Base-by-base conservation (phyloP, 345 rosid genomes). In the Eucalyptus regnans region DNA sequence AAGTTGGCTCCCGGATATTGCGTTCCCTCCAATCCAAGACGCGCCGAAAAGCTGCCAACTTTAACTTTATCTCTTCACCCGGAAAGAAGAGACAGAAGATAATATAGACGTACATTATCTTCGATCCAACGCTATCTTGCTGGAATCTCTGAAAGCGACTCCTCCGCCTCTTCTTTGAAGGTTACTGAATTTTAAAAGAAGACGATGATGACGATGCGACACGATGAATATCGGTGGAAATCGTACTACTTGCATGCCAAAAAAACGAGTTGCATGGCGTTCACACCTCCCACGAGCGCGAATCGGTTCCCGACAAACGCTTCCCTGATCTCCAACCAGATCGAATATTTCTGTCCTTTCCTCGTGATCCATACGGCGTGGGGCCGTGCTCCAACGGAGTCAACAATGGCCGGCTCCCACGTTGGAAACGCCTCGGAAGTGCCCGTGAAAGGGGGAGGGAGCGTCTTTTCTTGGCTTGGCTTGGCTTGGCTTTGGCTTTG, bases 321-420 rank as follows among this genome's bases (percentile, higher is more conserved):
- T 2, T 6, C 23, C 48, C 7, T 1, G 48, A 64, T 64, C 3
- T 64, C 76, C 9, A 64, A 17, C 41, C 76, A 7, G 29, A 14
- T 15, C 76, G 37, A 62, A 29, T 62, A 33, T 6, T 13, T 62
- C n/a, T 64, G 41, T 64, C 18, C 76, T 15, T 64, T n/a, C 37
- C 76, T n/a, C 41, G 4, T 7, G 41, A 15, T 64, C 8, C 9
- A 15, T 5, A n/a, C 76, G 76, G 37, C 76, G 31, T 8, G 10
- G 20, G 20, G 37, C 1, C 6, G 37, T n/a, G 37, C 41, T n/a
- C 0, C n/a, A 7, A 5, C 68, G 7, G 5, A 20, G 83, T 37
- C 48, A 76, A 76, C 27, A 76, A 37, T 20, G 12, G 84, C 84
- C 84, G 11, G 48, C 84, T 76, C 43, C 76, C 27, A 10, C 83